phyloP scores from a whole-genome alignment of 805 yeast genomes.

The Priceomyces melissophilus region DNA sequence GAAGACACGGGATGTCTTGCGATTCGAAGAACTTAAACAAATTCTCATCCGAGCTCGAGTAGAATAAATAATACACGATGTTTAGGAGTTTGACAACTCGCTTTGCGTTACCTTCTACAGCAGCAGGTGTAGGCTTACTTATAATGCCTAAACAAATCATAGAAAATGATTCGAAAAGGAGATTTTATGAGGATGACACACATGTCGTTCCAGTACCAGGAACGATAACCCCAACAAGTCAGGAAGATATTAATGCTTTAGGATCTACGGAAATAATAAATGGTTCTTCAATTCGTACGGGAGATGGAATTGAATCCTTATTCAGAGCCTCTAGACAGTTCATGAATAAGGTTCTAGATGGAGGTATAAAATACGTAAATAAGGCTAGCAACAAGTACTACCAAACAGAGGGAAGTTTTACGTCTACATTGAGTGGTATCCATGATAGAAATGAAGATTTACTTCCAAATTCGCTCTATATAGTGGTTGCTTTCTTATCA shows the following conservation, averaged over 20 bases:
- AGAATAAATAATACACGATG: no score
- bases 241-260: conserved; percentile 38
- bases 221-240: conserved; percentile 42
- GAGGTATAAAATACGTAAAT: conserved; percentile 35
- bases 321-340: conserved; percentile 48
- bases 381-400: conserved; percentile 49
- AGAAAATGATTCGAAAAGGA: conserved; percentile 26
- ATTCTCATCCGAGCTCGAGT: no score
- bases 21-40: no score
- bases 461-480: conserved; percentile 67
- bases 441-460: conserved; percentile 66
- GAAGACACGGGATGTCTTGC: no score
- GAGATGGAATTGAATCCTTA: conserved; percentile 44
- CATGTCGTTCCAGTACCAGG: conserved; percentile 49
- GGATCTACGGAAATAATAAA: conserved; percentile 49
- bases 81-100: no score
- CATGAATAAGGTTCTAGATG: conserved; percentile 27
- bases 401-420: conserved; percentile 58
- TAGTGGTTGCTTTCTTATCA: conserved; percentile 63
- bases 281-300: conserved; percentile 56
- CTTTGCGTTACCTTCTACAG: neutral
- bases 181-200: conserved; percentile 50
- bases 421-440: conserved; percentile 59
- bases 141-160: conserved; percentile 3
- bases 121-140: conserved; percentile 1